Evolutionary conservation across 257 asterid genomes (phyloP), one percentile per base, ranked within the genome.

Genomic region (Craterostigma plantagineum): DNA sequence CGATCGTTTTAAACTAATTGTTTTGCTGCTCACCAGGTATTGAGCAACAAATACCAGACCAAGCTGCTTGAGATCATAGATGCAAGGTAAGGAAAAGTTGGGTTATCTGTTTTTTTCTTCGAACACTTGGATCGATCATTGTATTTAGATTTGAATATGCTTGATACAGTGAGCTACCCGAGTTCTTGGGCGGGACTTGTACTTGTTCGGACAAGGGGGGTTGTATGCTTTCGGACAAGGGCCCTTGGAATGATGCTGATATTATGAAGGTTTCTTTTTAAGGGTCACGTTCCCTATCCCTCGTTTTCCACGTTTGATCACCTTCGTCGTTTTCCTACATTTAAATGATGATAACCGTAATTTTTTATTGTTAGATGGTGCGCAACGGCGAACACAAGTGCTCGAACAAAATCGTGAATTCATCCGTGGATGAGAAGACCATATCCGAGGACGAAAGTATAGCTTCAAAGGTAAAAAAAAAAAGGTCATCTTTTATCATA

Each of bases 101-200:
- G 13, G 43, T 18, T 34, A 46, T 35, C 11, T 17, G 18, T 37
- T 8, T 14, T 43, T 3, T n/a, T n/a, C 23, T 12, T 43, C 33
- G 17, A 9, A 3, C 2, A 16, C 3, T 18, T 15, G 16, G 17
- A 15, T 16, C 4, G 9, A 11, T 1, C 30, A 2, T 6, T 1
- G 23, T 43, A 9, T 3, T 16, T 30, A 3, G 33, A 2, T 10
- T 43, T 43, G 11, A 15, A 56, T 42, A 27, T 59, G 35, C 64
- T 60, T 56, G 46, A 51, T 48, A n/a, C 82, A 90, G 99, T 42
- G 94, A 90, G 63, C 72, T 90, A 34, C 99, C 99, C 0, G 94
- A 84, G 53, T 90, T 80, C 75, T 68, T 90, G 77, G 99, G 99
- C 5, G 99, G 99, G 10, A 73, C 84, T 11, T 90, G 99, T 61